Base-by-base conservation (phyloP, 2,329 filamentous ascomycete genomes). In the Polychaeton citri region DNA sequence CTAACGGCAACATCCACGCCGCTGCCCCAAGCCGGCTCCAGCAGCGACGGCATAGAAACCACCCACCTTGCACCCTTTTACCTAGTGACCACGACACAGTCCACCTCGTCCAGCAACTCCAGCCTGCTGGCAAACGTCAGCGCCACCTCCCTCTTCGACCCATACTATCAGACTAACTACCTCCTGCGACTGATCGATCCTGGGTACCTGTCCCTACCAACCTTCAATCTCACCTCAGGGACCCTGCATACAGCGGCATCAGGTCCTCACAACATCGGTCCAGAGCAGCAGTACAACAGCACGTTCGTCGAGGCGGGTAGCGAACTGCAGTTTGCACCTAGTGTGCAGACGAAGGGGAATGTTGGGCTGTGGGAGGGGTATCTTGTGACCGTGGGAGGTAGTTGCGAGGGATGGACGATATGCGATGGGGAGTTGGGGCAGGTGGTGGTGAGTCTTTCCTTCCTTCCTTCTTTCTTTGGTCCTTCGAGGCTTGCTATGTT, bases 71-170 rank as follows among this genome's bases (percentile, higher is more conserved):
- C 13, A 10, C 30, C 30, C 37, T 61, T 63, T 51, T 51, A 56
- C 38, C 57, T 64, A 39, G 57, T 62, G n/a, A 62, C 60, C 2
- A 58, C 60, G 12, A 41, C 52, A 32, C 53, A 55, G 35, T 37
- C 44, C 21, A 35, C 43, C 16, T 28, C 46, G 4, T 43, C 43
- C 6, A 30, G 37, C 15, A 54, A 58, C 39, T 50, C 55, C 15
- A 52, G 52, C 6, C 35, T 45, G 13, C 52, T 63, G 6, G 45
- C 51, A 18, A 44, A 52, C 35, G 59, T 62, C 19, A 56, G 51
- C 20, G 58, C 59, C 5, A 59, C 53, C 7, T 58, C 57, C 0
- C 49, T 62, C 36, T 62, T 59, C 44, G 53, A 58, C 32, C 57
- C 59, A 1, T 51, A 52, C 49, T 46, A 57, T 36, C 43, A 46